Evolutionary conservation across 768 basidiomycete species (phyloP), one percentile per base, ranked within the genome.

Genomic region (Suillus subluteus): DNA sequence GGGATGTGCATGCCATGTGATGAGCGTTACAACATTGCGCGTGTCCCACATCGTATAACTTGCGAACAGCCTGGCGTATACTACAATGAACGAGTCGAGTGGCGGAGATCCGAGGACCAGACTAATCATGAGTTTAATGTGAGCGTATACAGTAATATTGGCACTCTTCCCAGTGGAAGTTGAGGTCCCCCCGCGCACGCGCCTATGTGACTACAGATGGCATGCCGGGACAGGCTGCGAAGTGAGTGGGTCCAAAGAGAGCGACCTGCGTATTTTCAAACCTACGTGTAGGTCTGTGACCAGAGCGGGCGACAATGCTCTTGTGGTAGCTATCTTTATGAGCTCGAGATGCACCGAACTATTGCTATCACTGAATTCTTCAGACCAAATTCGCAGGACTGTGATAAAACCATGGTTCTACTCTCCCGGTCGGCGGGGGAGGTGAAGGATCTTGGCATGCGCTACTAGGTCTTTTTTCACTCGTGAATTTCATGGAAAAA

Each of bases 341-440:
- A 64, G 30, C 58, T 35, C 48, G 56, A 40, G 5, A 78, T 83
- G 64, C 71, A 91, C 92, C 92, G 73, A 92, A 94, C 87, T 89
- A 71, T 94, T 92, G 73, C 83, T 90, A 77, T 94, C 92, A 71
- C 86, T 89, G 58, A 92, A 81, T 68, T 93, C 91, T 44, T 86
- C 91, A 5, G 86, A 88, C 92, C 92, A 94, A 46, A 89, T 83
- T 38, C 87, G 84, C 64, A 91, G 67, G 6, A 84, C 88, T 16
- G 13, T 26, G 16, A 68, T 83, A 86, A 74, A 92, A 91, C 75
- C 88, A 84, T 18, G 84, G 77, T 43, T 75, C 78, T 6, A 48
- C 12, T 23, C 48, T 26, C 48, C 46, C 48, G 7, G 23, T 52
- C 15, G 3, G 13, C 18, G 23, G 48, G 13, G 48, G 26, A 52